phyloP scores from a whole-genome alignment of 163 green algal genomes.

The Scenedesmus sp. region DNA sequence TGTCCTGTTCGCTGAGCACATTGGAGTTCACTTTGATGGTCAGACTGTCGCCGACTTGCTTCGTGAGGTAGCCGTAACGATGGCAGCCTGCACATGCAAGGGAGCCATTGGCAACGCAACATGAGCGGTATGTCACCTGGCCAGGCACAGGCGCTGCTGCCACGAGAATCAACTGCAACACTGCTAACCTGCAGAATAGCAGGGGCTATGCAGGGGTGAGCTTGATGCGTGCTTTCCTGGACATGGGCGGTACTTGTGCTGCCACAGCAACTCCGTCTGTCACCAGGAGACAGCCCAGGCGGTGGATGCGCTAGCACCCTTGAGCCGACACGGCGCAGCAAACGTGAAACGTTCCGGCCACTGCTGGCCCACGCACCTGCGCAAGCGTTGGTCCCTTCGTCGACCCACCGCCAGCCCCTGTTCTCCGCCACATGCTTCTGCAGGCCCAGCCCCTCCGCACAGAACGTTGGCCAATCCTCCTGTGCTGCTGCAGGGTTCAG shows the following conservation, averaged over 20 bases:
- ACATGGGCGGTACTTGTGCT: too few species aligned
- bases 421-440: constrained; percentile 39
- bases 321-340: too few species aligned
- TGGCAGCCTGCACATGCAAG: constrained; percentile 37
- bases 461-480: constrained; percentile 55
- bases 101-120: neutral
- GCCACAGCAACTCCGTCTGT: too few species aligned
- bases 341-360: too few species aligned
- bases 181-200: too few species aligned
- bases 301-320: too few species aligned
- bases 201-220: too few species aligned
- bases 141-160: neutral
- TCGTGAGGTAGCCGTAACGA: constrained; percentile 38
- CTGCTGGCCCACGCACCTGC: constrained; percentile 15
- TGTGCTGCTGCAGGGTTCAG: constrained; percentile 46
- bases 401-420: constrained; percentile 44
- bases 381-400: constrained; percentile 53
- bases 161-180: too few species aligned
- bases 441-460: constrained; percentile 42
- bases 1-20: constrained; percentile 32
- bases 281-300: too few species aligned
- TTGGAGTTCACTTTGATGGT: constrained; percentile 40
- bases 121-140: neutral
- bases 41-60: neutral
- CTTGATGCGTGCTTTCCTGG: too few species aligned